phyloP scores from a whole-genome alignment of 1,284 basidiomycete genomes.

The Trametes polyzona region DNA sequence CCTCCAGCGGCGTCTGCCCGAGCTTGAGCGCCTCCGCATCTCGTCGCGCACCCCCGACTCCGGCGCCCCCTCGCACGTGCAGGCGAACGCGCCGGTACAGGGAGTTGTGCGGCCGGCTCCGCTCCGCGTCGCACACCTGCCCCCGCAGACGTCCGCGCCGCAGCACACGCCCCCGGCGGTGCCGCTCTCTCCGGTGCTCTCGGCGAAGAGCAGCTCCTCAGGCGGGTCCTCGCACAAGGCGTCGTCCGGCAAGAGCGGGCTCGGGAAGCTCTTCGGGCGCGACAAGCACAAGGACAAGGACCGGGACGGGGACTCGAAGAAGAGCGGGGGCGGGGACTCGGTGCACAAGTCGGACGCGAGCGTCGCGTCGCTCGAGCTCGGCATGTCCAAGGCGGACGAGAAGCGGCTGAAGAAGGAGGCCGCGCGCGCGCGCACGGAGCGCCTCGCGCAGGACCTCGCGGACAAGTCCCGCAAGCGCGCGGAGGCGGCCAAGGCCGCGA shows the following conservation, averaged over 20 bases:
- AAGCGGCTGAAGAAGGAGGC: slow-evolving; percentile 52
- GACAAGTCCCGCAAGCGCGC: slow-evolving; percentile 22
- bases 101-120: background rate
- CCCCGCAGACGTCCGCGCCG: background rate
- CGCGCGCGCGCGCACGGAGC: slow-evolving; percentile 43
- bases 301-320: slow-evolving; percentile 6
- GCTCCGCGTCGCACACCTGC: background rate
- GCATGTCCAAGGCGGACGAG: slow-evolving; percentile 45
- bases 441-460: slow-evolving; percentile 43
- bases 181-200: slow-evolving; percentile 12
- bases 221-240: background rate
- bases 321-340: slow-evolving; percentile 12
- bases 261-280: slow-evolving; percentile 22
- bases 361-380: slow-evolving; percentile 29
- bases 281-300: slow-evolving; percentile 11
- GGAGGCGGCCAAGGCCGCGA: slow-evolving; percentile 19
- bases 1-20: slow-evolving; percentile 4
- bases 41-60: background rate
- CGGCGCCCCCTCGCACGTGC: background rate
- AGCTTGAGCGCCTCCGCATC: slow-evolving; percentile 11
- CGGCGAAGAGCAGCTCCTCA: slow-evolving; percentile 3
- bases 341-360: slow-evolving; percentile 10
- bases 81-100: too few species aligned
- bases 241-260: slow-evolving; percentile 5
- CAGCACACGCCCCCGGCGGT: background rate